Evolutionary conservation across 2,329 filamentous ascomycete genomes (phyloP).

Genomic region (Metarhizium sp.): DNA sequence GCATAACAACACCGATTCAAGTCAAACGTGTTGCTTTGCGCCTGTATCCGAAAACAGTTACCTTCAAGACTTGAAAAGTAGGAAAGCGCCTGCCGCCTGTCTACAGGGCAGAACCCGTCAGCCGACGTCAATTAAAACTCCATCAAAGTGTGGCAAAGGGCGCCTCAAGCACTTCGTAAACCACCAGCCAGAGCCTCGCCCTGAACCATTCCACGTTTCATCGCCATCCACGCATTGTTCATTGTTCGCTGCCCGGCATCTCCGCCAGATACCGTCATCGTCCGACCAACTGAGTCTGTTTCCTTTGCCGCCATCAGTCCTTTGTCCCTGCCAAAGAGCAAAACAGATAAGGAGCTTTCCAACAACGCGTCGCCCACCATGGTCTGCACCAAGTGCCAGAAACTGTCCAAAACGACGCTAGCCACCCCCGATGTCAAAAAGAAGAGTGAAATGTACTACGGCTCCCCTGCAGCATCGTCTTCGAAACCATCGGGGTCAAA

Average conservation of each 20-base stretch:
- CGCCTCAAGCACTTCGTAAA: neutral
- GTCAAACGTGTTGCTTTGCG: too few relatives aligned
- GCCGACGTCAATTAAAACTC: too few relatives aligned
- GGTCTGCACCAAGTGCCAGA: slow-evolving; percentile 58
- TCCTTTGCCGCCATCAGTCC: neutral
- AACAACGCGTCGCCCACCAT: slow-evolving; percentile 23
- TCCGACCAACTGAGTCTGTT: too few relatives aligned
- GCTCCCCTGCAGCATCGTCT: slow-evolving; percentile 37
- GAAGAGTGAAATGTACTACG: slow-evolving; percentile 58
- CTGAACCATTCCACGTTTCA: neutral
- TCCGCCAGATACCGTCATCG: neutral
- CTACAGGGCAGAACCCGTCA: too few relatives aligned
- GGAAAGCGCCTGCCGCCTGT: too few relatives aligned
- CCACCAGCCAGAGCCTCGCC: neutral
- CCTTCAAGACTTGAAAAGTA: too few relatives aligned
- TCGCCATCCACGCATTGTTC: neutral
- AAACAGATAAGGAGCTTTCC: neutral
- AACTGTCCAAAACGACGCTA: slow-evolving; percentile 48
- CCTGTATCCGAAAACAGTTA: too few relatives aligned
- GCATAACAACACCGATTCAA: too few relatives aligned
- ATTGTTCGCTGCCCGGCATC: neutral
- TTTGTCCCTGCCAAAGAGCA: neutral
- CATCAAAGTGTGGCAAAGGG: too few relatives aligned
- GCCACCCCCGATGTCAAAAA: slow-evolving; percentile 58
- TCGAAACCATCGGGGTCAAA: slow-evolving; percentile 29